phyloP scores from a whole-genome alignment of 306 rosid genomes.

The Dalbergia cochinchinensis region DNA sequence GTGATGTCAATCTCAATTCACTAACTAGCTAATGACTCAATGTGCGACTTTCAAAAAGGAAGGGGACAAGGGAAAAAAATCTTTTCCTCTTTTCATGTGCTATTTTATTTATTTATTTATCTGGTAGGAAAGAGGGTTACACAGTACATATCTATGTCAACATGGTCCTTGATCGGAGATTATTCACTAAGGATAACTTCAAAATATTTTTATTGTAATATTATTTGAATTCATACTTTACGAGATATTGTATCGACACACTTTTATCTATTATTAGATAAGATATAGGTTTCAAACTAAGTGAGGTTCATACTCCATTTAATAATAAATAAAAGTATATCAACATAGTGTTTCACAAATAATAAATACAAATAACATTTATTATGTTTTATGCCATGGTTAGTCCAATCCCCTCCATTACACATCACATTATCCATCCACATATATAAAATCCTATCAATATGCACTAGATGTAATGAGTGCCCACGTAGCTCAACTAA shows the following conservation, averaged over 20 bases:
- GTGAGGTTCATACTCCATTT: no score
- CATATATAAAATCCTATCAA: constrained; percentile 44
- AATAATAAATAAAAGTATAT: no score
- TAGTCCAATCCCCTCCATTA: constrained; percentile 44
- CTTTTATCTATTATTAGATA: no score
- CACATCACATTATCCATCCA: constrained; percentile 44
- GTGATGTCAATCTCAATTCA: constrained; percentile 61
- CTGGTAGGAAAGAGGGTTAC: constrained; percentile 35
- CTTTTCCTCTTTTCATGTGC: constrained; percentile 16
- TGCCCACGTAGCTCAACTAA: constrained; percentile 55
- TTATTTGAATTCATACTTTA: no score
- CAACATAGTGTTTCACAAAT: no score
- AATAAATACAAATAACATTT: no score
- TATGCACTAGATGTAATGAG: constrained; percentile 49
- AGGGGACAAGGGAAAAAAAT: constrained; percentile 11
- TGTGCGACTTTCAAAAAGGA: constrained; percentile 54
- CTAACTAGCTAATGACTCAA: constrained; percentile 52
- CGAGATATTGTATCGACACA: no score
- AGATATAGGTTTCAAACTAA: no score
- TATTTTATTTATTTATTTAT: constrained; percentile 1
- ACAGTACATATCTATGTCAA: constrained; percentile 53
- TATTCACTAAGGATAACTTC: no score
- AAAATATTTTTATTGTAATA: no score
- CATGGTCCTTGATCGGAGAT: neutral
- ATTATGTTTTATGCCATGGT: constrained; percentile 28